Evolutionary conservation across 768 basidiomycete genomes (phyloP).

Genomic region (Rubroboletus satanas): DNA sequence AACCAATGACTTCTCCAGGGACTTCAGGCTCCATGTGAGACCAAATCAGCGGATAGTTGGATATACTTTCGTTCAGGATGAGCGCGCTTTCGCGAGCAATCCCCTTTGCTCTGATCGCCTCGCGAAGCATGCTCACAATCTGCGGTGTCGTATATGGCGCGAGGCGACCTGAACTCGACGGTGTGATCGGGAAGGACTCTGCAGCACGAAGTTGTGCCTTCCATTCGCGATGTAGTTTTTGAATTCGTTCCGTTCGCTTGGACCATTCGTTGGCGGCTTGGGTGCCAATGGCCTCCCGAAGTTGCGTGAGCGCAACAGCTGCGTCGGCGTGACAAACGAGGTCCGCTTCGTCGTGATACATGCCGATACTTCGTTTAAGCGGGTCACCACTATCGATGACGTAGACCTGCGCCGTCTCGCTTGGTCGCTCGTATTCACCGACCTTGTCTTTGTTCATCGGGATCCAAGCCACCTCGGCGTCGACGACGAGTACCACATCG

Average conservation of each 20-base stretch:
- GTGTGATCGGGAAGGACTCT: constrained; percentile 29
- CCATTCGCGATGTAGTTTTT: constrained; percentile 26
- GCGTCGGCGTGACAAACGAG: constrained; percentile 57
- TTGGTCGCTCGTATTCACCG: constrained; percentile 34
- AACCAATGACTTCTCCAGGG: constrained; percentile 49
- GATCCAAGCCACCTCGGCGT: constrained; percentile 66
- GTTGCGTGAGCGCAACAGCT: constrained; percentile 46
- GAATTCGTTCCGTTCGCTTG: constrained; percentile 15
- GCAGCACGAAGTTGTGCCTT: constrained; percentile 23
- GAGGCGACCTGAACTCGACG: constrained; percentile 14
- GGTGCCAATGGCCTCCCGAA: constrained; percentile 29
- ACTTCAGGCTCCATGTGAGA: constrained; percentile 50
- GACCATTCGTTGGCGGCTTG: constrained; percentile 9
- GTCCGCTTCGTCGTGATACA: constrained; percentile 52
- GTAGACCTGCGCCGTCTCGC: constrained; percentile 46
- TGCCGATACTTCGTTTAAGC: constrained; percentile 46
- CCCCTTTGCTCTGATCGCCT: constrained; percentile 31
- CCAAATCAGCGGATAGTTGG: constrained; percentile 54
- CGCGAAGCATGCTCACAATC: constrained; percentile 47
- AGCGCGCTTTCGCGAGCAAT: constrained; percentile 41
- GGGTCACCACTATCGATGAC: constrained; percentile 62
- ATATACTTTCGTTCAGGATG: constrained; percentile 62
- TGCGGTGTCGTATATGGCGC: constrained; percentile 41
- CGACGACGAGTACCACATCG: constrained; percentile 63
- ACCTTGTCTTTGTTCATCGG: constrained; percentile 40